Evolutionary conservation across 768 basidiomycete species (phyloP).

Genomic region (Sarcomyxa edulis): DNA sequence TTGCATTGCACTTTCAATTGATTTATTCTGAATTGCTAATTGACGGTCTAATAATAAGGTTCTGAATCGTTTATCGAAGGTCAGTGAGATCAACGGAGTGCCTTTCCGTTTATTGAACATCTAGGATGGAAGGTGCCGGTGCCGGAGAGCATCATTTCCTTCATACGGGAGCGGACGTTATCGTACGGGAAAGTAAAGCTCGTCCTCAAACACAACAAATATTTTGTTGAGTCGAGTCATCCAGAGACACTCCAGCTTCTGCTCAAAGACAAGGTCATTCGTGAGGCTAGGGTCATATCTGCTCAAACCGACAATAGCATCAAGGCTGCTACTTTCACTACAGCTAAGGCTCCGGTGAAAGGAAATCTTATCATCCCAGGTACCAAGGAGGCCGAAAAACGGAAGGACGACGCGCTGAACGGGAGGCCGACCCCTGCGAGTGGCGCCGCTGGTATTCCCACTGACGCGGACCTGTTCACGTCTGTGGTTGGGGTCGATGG

Average conservation of each 20-base stretch:
- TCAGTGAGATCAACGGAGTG: constrained; percentile 16
- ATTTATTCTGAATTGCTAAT: no score
- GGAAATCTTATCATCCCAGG: constrained; percentile 86
- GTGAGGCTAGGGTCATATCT: constrained; percentile 77
- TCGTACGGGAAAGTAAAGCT: constrained; percentile 99
- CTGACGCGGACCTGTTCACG: constrained; percentile 82
- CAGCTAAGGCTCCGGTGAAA: constrained; percentile 76
- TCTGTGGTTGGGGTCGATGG: constrained; percentile 94
- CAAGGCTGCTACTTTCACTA: constrained; percentile 72
- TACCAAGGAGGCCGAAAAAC: constrained; percentile 70
- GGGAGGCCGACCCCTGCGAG: constrained; percentile 20
- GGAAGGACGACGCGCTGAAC: constrained; percentile 40
- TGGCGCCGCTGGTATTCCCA: constrained; percentile 20
- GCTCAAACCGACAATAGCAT: constrained; percentile 67
- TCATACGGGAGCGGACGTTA: constrained; percentile 89
- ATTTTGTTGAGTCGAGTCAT: constrained; percentile 93
- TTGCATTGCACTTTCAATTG: constrained; percentile 23
- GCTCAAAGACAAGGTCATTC: constrained; percentile 81
- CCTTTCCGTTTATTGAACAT: constrained; percentile 5
- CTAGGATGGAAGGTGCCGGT: constrained; percentile 69
- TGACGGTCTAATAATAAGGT: constrained; percentile 42
- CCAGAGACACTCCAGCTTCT: constrained; percentile 88
- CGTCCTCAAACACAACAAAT: constrained; percentile 96
- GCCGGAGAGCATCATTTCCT: constrained; percentile 76
- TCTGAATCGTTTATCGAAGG: constrained; percentile 78